phyloP scores from a whole-genome alignment of 345 rosid species.

The Corchorus capsularis region DNA sequence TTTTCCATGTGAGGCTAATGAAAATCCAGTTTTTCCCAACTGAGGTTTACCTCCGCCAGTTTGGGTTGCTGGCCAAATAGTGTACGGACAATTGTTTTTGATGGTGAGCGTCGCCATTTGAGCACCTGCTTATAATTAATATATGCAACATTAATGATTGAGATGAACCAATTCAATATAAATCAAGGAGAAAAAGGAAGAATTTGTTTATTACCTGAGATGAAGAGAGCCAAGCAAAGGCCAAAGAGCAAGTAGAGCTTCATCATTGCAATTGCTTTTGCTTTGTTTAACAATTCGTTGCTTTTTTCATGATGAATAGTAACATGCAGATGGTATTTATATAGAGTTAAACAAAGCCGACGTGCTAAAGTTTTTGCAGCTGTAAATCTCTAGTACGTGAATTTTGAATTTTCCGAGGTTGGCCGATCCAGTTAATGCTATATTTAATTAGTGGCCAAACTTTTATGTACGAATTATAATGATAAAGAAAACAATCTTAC shows the following conservation, averaged over 20 bases:
- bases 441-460: too few relatives aligned
- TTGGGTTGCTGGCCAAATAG: conserved; percentile 47
- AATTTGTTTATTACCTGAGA: background rate
- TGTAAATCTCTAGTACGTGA: too few relatives aligned
- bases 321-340: background rate
- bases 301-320: background rate
- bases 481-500: too few relatives aligned
- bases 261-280: background rate
- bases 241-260: background rate
- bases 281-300: too few relatives aligned
- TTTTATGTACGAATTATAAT: too few relatives aligned
- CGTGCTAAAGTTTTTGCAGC: too few relatives aligned
- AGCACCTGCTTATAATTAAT: conserved; percentile 12
- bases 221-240: background rate
- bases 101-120: conserved; percentile 32
- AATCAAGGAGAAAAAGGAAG: background rate
- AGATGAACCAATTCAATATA: too few relatives aligned
- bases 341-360: too few relatives aligned
- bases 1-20: conserved; percentile 30
- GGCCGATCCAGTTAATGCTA: too few relatives aligned
- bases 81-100: conserved; percentile 48
- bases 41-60: conserved; percentile 3
- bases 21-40: conserved; percentile 50
- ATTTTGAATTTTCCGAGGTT: too few relatives aligned
- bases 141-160: too few relatives aligned